These are phyloP conservation scores for Trapa incisa DNA, from an alignment of 345 rosid species.

Conservation along the genomic window DNA sequence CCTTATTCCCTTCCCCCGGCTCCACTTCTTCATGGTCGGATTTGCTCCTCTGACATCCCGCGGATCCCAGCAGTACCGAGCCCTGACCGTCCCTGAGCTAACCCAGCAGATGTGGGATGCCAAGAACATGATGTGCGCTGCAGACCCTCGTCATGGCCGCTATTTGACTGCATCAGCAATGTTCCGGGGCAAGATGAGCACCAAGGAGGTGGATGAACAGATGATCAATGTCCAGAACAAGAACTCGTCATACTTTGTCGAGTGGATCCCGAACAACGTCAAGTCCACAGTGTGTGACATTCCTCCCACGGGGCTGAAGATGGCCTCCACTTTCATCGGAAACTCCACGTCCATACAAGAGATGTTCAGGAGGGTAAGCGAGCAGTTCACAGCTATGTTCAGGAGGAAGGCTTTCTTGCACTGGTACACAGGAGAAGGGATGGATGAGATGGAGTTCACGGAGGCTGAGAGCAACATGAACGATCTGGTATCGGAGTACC, in stretches of 20 bases:
- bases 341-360: conserved; percentile 74
- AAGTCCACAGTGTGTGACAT: conserved; percentile 79
- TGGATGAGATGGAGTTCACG: conserved; percentile 83
- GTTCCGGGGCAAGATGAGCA: conserved; percentile 86
- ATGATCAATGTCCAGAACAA: conserved; percentile 81
- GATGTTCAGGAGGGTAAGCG: conserved; percentile 78
- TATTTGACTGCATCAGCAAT: conserved; percentile 67
- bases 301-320: conserved; percentile 62
- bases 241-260: conserved; percentile 74
- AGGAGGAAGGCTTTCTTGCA: conserved; percentile 85
- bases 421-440: conserved; percentile 78
- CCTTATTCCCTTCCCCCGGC: conserved; percentile 66
- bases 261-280: conserved; percentile 77
- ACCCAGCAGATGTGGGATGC: conserved; percentile 85
- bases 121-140: conserved; percentile 78
- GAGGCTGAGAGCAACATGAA: conserved; percentile 82
- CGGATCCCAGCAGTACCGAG: conserved; percentile 63
- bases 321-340: conserved; percentile 70
- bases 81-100: conserved; percentile 69
- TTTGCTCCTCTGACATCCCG: conserved; percentile 66
- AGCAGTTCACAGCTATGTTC: conserved; percentile 83
- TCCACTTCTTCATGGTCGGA: conserved; percentile 79
- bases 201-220: conserved; percentile 75
- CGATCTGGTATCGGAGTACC: conserved; percentile 67
- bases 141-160: conserved; percentile 64